Conservation (phyloP, 352 stramenopile species). For the Globisporangium radiosum region DNA sequence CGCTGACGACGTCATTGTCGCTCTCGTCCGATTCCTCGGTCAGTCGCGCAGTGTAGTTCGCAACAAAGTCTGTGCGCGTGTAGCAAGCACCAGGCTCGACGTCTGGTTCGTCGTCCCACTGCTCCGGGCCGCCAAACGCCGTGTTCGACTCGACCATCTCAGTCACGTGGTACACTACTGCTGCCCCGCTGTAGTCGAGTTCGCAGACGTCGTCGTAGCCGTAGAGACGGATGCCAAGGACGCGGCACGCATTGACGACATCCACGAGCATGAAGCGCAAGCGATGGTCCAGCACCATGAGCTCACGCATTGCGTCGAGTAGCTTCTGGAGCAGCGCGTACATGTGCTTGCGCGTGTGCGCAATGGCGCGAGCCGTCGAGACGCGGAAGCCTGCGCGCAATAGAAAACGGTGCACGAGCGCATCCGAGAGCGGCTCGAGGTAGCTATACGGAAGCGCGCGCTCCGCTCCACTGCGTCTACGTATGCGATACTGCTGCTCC, state of each 20-base stretch:
- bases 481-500: slow-evolving; percentile 34
- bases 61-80: slow-evolving; percentile 56
- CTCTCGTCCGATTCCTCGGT: slow-evolving; percentile 38
- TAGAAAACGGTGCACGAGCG: slow-evolving; percentile 58
- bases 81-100: slow-evolving; percentile 39
- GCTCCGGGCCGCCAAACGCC: slow-evolving; percentile 16
- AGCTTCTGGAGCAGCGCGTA: slow-evolving; percentile 51
- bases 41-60: slow-evolving; percentile 41
- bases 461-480: slow-evolving; percentile 26
- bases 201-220: slow-evolving; percentile 75
- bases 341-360: slow-evolving; percentile 36
- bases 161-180: slow-evolving; percentile 50
- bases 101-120: slow-evolving; percentile 39
- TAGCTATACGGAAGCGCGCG: too few relatives aligned
- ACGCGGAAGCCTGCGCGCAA: slow-evolving; percentile 58
- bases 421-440: slow-evolving; percentile 24
- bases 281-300: slow-evolving; percentile 39
- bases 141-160: slow-evolving; percentile 56
- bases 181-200: slow-evolving; percentile 17
- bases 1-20: slow-evolving; percentile 37
- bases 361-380: slow-evolving; percentile 30
- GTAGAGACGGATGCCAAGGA: slow-evolving; percentile 69
- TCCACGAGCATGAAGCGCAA: slow-evolving; percentile 49
- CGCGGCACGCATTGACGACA: slow-evolving; percentile 52
- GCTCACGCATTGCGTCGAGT: slow-evolving; percentile 37